A percentile compares a stretch with the other conserved stretches of the same genome.
These are phyloP conservation scores for Sphagnurus paluster DNA, from an alignment of 1,284 basidiomycete species.

Conservation along the genomic window DNA sequence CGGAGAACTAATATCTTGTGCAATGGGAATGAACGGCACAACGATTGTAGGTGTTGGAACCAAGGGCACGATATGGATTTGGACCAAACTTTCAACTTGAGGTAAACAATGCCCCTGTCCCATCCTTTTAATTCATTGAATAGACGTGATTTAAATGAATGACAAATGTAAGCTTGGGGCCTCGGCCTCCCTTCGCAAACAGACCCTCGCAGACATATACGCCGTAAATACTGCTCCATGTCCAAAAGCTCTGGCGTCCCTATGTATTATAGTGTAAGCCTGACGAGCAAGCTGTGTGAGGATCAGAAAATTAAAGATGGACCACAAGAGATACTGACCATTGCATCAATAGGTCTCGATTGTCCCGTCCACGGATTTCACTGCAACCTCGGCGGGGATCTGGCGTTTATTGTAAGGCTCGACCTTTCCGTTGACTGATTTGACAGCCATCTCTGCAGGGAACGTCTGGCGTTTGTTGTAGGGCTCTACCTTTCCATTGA, in stretches of 20 bases:
- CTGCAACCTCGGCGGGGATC: slow-evolving; percentile 26
- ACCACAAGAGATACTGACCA: background rate
- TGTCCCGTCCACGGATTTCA: slow-evolving; percentile 18
- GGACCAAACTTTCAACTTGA: slow-evolving; percentile 24
- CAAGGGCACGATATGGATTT: slow-evolving; percentile 41
- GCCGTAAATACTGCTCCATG: background rate
- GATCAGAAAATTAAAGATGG: too few species aligned
- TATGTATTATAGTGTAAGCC: too few species aligned
- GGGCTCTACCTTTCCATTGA: slow-evolving; percentile 25
- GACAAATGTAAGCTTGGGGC: slow-evolving; percentile 17
- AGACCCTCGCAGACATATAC: background rate
- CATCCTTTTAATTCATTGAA: slow-evolving; percentile 2
- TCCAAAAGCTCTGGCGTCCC: slow-evolving; percentile 8
- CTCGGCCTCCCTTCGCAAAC: too few species aligned
- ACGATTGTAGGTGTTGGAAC: slow-evolving; percentile 42
- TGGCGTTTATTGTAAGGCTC: slow-evolving; percentile 4
- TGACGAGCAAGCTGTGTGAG: too few species aligned
- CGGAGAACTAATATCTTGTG: slow-evolving; percentile 33
- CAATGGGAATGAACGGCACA: slow-evolving; percentile 43
- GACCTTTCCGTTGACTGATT: slow-evolving; percentile 1
- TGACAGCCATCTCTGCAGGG: slow-evolving; percentile 1
- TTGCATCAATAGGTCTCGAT: slow-evolving; percentile 1
- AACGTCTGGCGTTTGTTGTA: slow-evolving; percentile 18
- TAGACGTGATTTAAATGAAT: slow-evolving; percentile 7
- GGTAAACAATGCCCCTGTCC: background rate